A percentile compares a stretch with the other conserved stretches of the same genome.
Evolutionary conservation across 75 land plant species (phyloP).

Genomic region (Sequoiadendron giganteum): DNA sequence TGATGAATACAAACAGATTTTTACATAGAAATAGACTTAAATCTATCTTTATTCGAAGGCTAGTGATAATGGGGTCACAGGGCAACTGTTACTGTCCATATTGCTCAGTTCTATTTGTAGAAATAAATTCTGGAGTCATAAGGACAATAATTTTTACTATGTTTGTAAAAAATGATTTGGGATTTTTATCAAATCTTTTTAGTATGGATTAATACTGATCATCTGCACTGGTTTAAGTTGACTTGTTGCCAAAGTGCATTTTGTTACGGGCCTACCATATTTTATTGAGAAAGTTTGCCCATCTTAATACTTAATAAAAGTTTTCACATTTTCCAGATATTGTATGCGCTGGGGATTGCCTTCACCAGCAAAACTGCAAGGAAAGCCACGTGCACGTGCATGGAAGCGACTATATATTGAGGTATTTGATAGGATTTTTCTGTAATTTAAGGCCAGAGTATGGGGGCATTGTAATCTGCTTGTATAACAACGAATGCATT

Average conservation of each 20-base stretch:
- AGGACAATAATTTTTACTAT: neutral
- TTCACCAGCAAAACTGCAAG: conserved; percentile 27
- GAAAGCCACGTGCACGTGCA: conserved; percentile 58
- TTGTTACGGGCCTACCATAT: neutral
- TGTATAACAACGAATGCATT: neutral
- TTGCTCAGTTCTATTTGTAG: too few species aligned
- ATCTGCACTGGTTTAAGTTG: neutral
- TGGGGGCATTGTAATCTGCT: neutral
- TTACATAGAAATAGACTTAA: too few species aligned
- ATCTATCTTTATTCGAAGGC: too few species aligned
- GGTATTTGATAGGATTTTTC: conserved; percentile 30
- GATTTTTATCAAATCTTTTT: neutral
- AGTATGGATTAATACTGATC: neutral
- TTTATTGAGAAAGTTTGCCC: neutral
- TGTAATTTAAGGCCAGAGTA: neutral
- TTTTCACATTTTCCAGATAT: conserved; percentile 45
- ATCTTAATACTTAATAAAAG: neutral
- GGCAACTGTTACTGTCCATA: too few species aligned
- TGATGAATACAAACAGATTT: too few species aligned
- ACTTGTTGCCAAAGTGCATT: neutral
- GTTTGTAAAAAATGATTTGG: neutral
- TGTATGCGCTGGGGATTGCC: conserved; percentile 90
- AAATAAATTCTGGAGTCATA: neutral
- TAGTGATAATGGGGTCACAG: too few species aligned
- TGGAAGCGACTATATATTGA: conserved; percentile 97